phyloP scores from a whole-genome alignment of 768 basidiomycete genomes.

The Kwoniella dejecticola region DNA sequence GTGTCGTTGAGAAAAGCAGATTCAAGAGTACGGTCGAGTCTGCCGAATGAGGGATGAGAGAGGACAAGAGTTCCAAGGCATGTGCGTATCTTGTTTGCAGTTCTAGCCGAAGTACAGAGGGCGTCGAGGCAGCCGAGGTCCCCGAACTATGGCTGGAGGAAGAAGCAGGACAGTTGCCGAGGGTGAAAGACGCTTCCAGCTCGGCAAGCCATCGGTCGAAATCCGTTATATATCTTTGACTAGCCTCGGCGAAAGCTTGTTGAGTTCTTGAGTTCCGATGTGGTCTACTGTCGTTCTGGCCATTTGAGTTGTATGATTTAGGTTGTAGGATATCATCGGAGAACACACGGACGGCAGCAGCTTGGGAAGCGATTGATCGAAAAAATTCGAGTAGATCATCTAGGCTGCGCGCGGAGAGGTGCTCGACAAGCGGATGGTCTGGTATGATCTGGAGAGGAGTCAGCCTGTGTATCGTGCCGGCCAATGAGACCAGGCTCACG shows the following conservation, averaged over 20 bases:
- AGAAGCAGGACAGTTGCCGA: conserved; percentile 3
- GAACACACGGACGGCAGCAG: conserved; percentile 20
- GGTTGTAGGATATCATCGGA: not conserved
- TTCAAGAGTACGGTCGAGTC: conserved; percentile 28
- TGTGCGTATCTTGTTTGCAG: conserved; percentile 17
- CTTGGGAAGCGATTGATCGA: conserved; percentile 12
- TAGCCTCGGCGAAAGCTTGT: conserved; percentile 43
- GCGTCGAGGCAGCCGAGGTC: conserved; percentile 8
- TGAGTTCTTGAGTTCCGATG: conserved; percentile 19
- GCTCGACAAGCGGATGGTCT: conserved; percentile 28
- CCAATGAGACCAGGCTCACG: conserved; percentile 9
- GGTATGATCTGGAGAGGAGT: conserved; percentile 12
- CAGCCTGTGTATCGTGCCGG: not conserved
- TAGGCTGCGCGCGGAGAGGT: conserved; percentile 23
- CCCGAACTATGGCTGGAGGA: not conserved
- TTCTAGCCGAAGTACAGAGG: conserved; percentile 25
- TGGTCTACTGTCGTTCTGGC: too few relatives aligned
- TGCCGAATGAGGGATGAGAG: conserved; percentile 17
- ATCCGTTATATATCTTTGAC: conserved; percentile 13
- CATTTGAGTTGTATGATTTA: not conserved
- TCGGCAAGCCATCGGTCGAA: conserved; percentile 34
- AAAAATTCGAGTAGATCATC: conserved; percentile 16
- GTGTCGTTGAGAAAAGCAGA: conserved; percentile 22
- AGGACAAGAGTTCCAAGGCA: conserved; percentile 20
- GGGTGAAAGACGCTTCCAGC: conserved; percentile 25